Base-by-base conservation (phyloP, 1,284 basidiomycete genomes). In the Phylloporus sp. region DNA sequence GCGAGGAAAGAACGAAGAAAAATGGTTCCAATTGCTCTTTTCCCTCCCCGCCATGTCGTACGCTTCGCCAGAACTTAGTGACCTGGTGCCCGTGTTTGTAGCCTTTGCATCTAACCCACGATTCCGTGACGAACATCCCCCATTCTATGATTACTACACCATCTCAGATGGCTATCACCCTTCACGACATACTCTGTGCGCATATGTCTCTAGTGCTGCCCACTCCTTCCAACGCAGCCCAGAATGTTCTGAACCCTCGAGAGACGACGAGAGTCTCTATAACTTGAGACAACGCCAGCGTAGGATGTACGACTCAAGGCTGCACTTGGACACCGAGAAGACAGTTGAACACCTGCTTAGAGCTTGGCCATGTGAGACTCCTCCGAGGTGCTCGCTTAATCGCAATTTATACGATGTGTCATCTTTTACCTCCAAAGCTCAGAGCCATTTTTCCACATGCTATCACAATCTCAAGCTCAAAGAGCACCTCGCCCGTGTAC, bases 11-110 rank as follows among this genome's bases (percentile, higher is more conserved):
- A 27, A 47, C 5, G 66, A 71, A 27, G n/a, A n/a, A 47, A 66
- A 73, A 55, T 74, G 68, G 59, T 77, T 71, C 27, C 68, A 71
- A 15, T 52, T 84, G 19, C 66, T 74, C 29, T 83, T 82, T 67
- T 77, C 76, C 7, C 73, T 82, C 3, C 70, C 80, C 15, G 74
- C 77, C 1, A 73, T 82, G 69, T 74, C 68, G 35, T 85, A 81
- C 66, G 66, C 66, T 2, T 75, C 71, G 3, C 20, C 66, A 0
- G 3, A 65, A 1, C 55, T 68, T 3, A 4, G 35, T 5, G 64
- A 67, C 6, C 68, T 80, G 27, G 70, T 82, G 12, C 72, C 74
- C 0, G 69, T 73, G 3, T 66, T 85, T 5, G 62, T 83, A 7
- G 73, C 81, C 3, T 78, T 84, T 65, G 55, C 32, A 20, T 56